These are phyloP conservation scores for Stagonosporopsis rhizophila DNA, from an alignment of 2,329 filamentous ascomycete genomes.

Conservation along the genomic window DNA sequence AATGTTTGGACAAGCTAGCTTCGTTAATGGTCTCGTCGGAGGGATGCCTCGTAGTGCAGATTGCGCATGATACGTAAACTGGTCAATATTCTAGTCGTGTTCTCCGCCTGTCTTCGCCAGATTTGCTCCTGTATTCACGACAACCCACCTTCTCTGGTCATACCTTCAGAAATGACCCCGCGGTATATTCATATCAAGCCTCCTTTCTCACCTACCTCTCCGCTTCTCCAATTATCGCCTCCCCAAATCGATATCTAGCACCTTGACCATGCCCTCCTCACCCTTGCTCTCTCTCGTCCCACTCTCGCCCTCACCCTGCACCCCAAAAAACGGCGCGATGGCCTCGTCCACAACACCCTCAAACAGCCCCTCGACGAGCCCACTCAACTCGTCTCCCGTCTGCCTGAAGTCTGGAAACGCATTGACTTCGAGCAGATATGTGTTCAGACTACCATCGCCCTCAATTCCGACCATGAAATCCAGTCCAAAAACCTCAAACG, in stretches of 20 bases:
- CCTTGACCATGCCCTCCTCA: slow-evolving; percentile 48
- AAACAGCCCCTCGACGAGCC: slow-evolving; percentile 78
- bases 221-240: slow-evolving; percentile 25
- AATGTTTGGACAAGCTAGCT: no score
- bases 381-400: slow-evolving; percentile 77
- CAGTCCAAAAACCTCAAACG: slow-evolving; percentile 89
- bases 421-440: slow-evolving; percentile 90
- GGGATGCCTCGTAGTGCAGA: no score
- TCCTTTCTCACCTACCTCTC: no score
- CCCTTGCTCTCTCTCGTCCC: slow-evolving; percentile 5
- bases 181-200: no score
- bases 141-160: no score
- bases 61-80: no score
- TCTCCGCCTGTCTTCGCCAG: no score
- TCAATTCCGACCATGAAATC: slow-evolving; percentile 76
- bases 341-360: slow-evolving; percentile 72
- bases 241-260: slow-evolving; percentile 57
- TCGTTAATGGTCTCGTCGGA: no score
- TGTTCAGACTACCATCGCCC: slow-evolving; percentile 56
- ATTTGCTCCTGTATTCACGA: no score
- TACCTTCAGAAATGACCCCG: no score
- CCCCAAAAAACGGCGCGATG: slow-evolving; percentile 72
- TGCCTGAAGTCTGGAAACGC: slow-evolving; percentile 96
- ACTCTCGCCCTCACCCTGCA: slow-evolving; percentile 13
- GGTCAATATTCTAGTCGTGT: no score